A percentile compares a stretch with the other conserved stretches of the same genome.
Evolutionary conservation across 306 rosid genomes (phyloP).

Genomic region (Vachellia collinsii): DNA sequence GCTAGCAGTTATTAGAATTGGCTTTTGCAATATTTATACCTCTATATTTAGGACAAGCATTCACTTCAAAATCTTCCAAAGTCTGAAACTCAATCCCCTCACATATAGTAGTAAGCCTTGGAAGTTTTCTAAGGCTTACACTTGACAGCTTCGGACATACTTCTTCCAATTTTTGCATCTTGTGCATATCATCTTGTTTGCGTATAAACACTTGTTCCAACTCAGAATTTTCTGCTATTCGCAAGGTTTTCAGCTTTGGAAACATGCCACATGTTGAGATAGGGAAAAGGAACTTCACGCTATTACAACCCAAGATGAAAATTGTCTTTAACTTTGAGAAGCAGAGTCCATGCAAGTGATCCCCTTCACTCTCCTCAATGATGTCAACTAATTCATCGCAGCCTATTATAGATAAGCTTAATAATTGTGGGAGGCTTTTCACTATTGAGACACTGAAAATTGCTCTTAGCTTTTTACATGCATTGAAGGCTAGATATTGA

Average conservation of each 20-base stretch:
- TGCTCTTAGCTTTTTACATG: not conserved
- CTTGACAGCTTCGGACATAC: no score
- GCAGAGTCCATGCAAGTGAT: not conserved
- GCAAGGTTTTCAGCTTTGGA: rapidly evolving
- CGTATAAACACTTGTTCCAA: not conserved
- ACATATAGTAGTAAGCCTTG: no score
- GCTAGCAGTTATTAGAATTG: no score
- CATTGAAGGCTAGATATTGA: rapidly evolving
- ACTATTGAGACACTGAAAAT: not conserved
- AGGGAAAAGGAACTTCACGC: not conserved
- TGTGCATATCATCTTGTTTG: no score
- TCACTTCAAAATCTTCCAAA: no score
- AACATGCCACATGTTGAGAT: not conserved
- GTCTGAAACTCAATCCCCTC: no score
- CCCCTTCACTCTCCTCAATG: not conserved
- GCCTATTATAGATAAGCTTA: rapidly evolving
- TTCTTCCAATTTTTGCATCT: no score
- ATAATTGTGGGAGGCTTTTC: not conserved
- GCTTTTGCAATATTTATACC: no score
- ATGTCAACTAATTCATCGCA: not conserved
- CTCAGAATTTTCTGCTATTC: not conserved
- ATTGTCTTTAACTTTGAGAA: not conserved
- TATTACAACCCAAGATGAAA: not conserved
- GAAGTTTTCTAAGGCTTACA: no score
- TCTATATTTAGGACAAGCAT: no score